Evolutionary conservation across 352 stramenopile species (phyloP).

Genomic region (Globisporangium paddicum): DNA sequence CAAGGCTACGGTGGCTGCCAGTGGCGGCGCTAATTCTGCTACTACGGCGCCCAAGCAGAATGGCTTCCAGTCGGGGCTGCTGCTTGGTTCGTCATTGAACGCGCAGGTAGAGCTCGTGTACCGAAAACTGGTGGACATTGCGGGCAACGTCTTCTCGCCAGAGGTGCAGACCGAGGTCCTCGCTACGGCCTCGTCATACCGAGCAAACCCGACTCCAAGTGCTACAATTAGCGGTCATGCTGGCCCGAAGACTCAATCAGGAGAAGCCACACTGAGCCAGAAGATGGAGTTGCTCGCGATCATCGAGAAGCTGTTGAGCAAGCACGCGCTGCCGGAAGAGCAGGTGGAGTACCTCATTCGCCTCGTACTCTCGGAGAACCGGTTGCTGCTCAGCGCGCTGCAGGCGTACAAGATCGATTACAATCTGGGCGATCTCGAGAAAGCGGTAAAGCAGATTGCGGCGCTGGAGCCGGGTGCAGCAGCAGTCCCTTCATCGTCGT

Average conservation of each 20-base stretch:
- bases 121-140: constrained; percentile 52
- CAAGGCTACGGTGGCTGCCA: background rate
- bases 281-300: constrained; percentile 46
- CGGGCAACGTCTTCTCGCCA: constrained; percentile 43
- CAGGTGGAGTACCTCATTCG: constrained; percentile 38
- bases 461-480: constrained; percentile 19
- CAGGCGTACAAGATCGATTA: constrained; percentile 45
- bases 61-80: background rate
- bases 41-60: background rate
- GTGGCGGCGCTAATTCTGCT: too few relatives aligned
- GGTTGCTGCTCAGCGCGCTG: constrained; percentile 46
- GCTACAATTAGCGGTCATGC: background rate
- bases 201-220: constrained; percentile 7
- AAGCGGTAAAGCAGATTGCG: constrained; percentile 45
- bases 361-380: constrained; percentile 44
- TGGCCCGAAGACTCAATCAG: background rate
- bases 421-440: constrained; percentile 43
- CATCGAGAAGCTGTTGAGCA: constrained; percentile 51
- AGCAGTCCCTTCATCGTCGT: background rate
- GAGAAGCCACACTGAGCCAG: constrained; percentile 17
- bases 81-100: constrained; percentile 2
- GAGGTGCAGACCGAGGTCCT: constrained; percentile 51
- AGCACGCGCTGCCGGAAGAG: constrained; percentile 55
- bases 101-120: constrained; percentile 42
- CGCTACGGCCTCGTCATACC: constrained; percentile 25